Percentiles rank a stretch among this genome's conserved stretches.
phyloP scores from a whole-genome alignment of 2,329 filamentous ascomycete species.

The Cytospora schulzeri region DNA sequence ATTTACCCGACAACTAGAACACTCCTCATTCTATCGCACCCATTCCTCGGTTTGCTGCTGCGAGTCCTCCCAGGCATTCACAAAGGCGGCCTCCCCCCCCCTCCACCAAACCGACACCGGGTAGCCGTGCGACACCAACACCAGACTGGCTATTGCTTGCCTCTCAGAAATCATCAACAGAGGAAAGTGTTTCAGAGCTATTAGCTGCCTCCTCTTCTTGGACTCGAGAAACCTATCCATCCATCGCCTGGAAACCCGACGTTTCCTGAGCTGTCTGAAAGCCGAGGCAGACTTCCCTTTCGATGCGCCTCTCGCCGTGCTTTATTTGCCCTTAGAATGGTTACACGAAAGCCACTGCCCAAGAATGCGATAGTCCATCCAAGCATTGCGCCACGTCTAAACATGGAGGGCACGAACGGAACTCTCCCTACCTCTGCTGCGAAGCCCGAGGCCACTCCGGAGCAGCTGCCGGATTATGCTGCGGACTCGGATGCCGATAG shows the following conservation, averaged over 20 bases:
- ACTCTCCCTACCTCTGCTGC: background rate
- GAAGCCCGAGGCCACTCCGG: background rate
- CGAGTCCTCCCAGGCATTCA: background rate
- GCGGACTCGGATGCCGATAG: constrained; percentile 29
- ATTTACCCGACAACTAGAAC: background rate
- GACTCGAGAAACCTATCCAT: background rate
- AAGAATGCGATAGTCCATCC: constrained; percentile 34
- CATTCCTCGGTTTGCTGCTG: constrained; percentile 3
- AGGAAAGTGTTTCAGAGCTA: background rate
- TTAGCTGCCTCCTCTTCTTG: no score
- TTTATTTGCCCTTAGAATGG: constrained; percentile 39
- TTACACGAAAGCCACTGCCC: constrained; percentile 44
- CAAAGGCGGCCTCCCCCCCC: no score
- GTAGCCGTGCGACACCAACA: constrained; percentile 2
- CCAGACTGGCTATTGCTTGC: background rate
- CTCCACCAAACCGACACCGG: no score
- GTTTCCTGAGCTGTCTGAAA: background rate
- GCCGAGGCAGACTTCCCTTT: background rate
- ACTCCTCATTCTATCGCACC: background rate
- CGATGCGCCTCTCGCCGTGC: constrained; percentile 11
- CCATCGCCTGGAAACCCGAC: background rate
- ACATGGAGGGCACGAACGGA: constrained; percentile 33
- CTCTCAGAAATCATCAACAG: background rate
- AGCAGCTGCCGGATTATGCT: constrained; percentile 2
- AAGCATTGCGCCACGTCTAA: constrained; percentile 30